phyloP scores from a whole-genome alignment of 176 grass and related monocot genomes.

The Urochloa ruziziensis region DNA sequence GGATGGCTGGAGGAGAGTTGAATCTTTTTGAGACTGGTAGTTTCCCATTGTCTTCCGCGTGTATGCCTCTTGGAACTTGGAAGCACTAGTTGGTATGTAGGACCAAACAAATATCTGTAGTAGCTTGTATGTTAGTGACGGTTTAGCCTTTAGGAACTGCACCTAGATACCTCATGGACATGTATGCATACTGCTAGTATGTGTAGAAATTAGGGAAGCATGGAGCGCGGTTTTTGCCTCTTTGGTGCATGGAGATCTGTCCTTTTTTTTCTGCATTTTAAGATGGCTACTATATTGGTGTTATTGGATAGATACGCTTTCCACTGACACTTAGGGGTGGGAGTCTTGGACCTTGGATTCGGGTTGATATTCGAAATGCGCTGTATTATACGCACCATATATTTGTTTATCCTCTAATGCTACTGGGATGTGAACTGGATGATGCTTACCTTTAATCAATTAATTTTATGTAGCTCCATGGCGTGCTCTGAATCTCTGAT shows the following conservation, averaged over 20 bases:
- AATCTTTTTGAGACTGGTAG: constrained; percentile 42
- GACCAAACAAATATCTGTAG: constrained; percentile 25
- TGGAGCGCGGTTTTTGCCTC: constrained; percentile 40
- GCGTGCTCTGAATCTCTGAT: not conserved
- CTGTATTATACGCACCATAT: constrained; percentile 11
- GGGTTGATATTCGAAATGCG: constrained; percentile 14
- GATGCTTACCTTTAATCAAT: not conserved
- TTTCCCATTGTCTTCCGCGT: constrained; percentile 12
- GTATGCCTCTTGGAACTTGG: constrained; percentile 25
- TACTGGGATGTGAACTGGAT: constrained; percentile 2
- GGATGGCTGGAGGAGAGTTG: constrained; percentile 23
- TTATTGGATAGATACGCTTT: constrained; percentile 16
- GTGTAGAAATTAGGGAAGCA: constrained; percentile 19
- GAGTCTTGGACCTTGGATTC: constrained; percentile 9
- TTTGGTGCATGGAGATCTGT: constrained; percentile 34
- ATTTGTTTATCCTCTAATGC: not conserved
- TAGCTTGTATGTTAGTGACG: constrained; percentile 31
- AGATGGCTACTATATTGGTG: constrained; percentile 32
- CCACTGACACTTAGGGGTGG: constrained; percentile 14
- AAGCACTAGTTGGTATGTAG: constrained; percentile 54
- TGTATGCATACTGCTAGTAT: constrained; percentile 42
- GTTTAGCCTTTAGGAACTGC: constrained; percentile 41
- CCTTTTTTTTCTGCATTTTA: constrained; percentile 22
- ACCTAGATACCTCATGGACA: constrained; percentile 31
- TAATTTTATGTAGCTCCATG: not conserved